phyloP scores from a whole-genome alignment of 805 yeast species.

The Ogataea degrootiae region DNA sequence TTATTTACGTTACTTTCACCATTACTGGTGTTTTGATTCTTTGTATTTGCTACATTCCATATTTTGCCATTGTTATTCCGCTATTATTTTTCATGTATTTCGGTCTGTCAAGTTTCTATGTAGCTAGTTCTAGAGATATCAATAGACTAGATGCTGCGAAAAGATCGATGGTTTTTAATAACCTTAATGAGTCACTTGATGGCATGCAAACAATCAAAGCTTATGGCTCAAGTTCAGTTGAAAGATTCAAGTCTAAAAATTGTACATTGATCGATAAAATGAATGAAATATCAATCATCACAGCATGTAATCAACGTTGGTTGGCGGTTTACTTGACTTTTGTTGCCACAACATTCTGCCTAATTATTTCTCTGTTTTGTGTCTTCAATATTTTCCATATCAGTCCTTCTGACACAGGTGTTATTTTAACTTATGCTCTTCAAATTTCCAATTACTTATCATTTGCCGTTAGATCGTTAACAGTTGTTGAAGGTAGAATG shows the following conservation, averaged over 20 bases:
- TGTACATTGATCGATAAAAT: conserved; percentile 35
- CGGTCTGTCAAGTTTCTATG: conserved; percentile 39
- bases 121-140: conserved; percentile 43
- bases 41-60: conserved; percentile 48
- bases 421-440: conserved; percentile 41
- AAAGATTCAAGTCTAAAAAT: conserved; percentile 32
- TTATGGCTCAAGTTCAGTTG: conserved; percentile 24
- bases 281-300: conserved; percentile 41
- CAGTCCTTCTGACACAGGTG: conserved; percentile 43
- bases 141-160: conserved; percentile 45
- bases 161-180: conserved; percentile 44
- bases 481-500: conserved; percentile 53
- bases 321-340: conserved; percentile 40
- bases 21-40: conserved; percentile 29
- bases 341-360: conserved; percentile 37
- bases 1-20: conserved; percentile 43
- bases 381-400: conserved; percentile 40
- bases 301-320: conserved; percentile 47
- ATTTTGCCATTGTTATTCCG: conserved; percentile 53
- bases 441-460: conserved; percentile 42
- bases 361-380: conserved; percentile 40
- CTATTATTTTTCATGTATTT: conserved; percentile 37
- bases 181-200: conserved; percentile 43
- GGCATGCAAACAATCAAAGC: conserved; percentile 46
- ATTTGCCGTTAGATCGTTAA: conserved; percentile 39